Base-by-base conservation (phyloP, 1,284 basidiomycete genomes). In the Macrocybe sp. region DNA sequence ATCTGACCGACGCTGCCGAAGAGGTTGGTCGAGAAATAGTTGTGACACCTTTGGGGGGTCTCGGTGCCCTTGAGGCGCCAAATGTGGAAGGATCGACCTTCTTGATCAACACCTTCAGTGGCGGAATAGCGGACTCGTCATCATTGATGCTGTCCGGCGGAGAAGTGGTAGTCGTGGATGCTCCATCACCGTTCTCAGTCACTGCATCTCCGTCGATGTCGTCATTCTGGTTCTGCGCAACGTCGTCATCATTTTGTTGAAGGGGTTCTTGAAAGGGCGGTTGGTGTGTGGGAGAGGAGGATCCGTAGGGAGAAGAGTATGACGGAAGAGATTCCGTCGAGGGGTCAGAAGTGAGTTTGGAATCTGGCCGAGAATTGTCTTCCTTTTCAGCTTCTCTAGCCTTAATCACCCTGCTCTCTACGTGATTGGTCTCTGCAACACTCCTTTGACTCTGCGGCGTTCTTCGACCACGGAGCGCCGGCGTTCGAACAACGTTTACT, bases 331-430 rank as follows among this genome's bases (percentile, higher is more conserved):
- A 53, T 6, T 54, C 46, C 10, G 50, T 53, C 9, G 50, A 44
- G 48, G 46, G 46, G 8, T 50, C 60, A 11, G 76, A 82, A 1
- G 80, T 83, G 7, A 86, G 68, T 55, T 87, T 86, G 4, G 83
- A 86, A 53, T 87, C 85, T 2, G 81, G 81, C 2, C 81, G 66
- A 10, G 64, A 61, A 37, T 49, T 46, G 4, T 22, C 22, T 16
- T 42, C 16, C 30, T 42, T 42, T 3, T 57, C 49, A 31, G 41
- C 44, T n/a, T 46, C 47, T 6, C 11, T 11, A 14, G 35, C 22
- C 22, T 1, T 3, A 22, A 4, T 4, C 22, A 22, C 22, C 22
- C 4, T 22, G 22, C 22, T 22, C 22, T 22, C 22, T 22, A 22
- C 22, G 22, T 4, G 22, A 22, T 22, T 22, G 22, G 3, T 22